Evolutionary conservation across 1,139 yeast species (phyloP), one percentile per base, ranked within the genome.

Genomic region (Nakaseomyces bracarensis): DNA sequence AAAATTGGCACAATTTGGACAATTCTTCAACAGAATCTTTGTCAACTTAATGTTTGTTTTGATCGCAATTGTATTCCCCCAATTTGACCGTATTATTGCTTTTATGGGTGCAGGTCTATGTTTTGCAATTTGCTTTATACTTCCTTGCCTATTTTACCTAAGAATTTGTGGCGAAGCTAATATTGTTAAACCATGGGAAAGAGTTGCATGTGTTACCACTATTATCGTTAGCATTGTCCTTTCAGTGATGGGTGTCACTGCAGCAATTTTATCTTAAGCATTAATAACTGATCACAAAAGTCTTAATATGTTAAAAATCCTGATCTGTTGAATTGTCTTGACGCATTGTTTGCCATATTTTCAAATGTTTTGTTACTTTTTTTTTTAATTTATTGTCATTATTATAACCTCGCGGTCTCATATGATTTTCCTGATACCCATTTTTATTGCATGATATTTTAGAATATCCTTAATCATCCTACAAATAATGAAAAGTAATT

Each of bases 81-180:
- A 80, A 26, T 89, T 87, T 63, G 96, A 93, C 46, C 77, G 78
- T 54, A 73, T 87, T 44, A 80, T 89, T 63, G 85, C 95, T 7
- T 76, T 87, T 42, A 67, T 85, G 51, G 96, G 96, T 3, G 76
- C 91, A 28, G 78, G 87, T 2, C 68, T 89, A 41, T 85, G 96
- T 53, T 82, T 82, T 57, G 72, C 81, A 1, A 79, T 87, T 36
- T 89, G 96, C 58, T 67, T 87, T 46, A 75, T 85, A 3, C 69
- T 86, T 22, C 96, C 96, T 3, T 67, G 83, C 13, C 55, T 75
- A 34, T 87, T 87, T 61, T 83, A 86, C 58, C 62, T 80, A 49
- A 68, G 67, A 44, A 67, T 83, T 31, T 81, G 79, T 55, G 58
- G 63, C 11, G 64, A 67, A 11, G 36, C 11, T 10, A 72, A 74